Base-by-base conservation (phyloP, 2,329 filamentous ascomycete genomes). In the Pseudopithomyces maydicus region DNA sequence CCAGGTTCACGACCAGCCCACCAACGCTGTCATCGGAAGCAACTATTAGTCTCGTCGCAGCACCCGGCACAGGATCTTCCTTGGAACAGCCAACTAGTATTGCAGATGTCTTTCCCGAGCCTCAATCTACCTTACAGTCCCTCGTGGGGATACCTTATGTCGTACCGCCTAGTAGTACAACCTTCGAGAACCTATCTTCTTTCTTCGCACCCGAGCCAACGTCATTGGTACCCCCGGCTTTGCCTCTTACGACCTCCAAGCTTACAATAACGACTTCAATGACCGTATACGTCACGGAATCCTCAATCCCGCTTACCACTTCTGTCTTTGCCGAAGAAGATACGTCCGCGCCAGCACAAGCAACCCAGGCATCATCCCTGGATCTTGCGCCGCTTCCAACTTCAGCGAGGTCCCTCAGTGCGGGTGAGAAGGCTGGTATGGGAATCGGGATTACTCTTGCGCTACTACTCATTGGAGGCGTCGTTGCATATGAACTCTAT, bases 401-500 rank as follows among this genome's bases (percentile, higher is more conserved):
- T 17, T 48, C 53, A 22, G 48, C 39, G 20, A 32, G 20, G 12
- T 35, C 58, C 2, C 56, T 61, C 56, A 56, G 47, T 35, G 29
- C 48, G 11, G 57, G 58, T 5, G 55, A 56, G 6, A 56, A 55
- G 44, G 61, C 63, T 3, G 66, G 63, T 2, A 44, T 69, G 15
- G 66, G 65, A 1, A 45, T 67, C 20, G 63, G 66, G 15, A 38
- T 67, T 22, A 62, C 62, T 1, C 58, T 67, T 14, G 59, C 56
- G 2, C 22, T 66, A 8, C 33, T 68, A 19, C 48, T 51, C 6
- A 17, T 65, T 11, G 59, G 46, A 0, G 44, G 52, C 15, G 42
- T 56, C 36, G 44, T 58, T 10, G 64, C 61, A 10, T 51, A 67
- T 42, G 60, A 54, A 20, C 39, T 69, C 23, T 64, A 47, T 46